Base-by-base conservation (phyloP, 2,329 filamentous ascomycete species). In the Aspergillus floridensis region DNA sequence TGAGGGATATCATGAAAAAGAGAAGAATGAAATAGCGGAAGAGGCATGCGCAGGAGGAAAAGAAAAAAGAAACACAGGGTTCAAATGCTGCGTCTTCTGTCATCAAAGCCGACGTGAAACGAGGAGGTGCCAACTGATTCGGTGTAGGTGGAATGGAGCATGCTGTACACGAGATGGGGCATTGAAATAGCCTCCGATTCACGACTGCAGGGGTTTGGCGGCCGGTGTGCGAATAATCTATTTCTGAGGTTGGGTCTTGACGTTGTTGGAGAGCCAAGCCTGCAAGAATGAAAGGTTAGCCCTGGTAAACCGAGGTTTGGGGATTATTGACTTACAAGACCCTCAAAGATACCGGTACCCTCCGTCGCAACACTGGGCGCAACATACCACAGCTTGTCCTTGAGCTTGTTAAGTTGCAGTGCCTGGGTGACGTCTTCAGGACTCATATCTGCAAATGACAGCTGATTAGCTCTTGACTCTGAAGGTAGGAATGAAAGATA, bases 311-410 rank as follows among this genome's bases (percentile, higher is more conserved):
- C 12, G 6, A 31, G 49, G 41, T 2, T 44, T 21, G 49, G 19
- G 41, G 24, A 44, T 24, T 26, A 31, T 44, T 46, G 48, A 76
- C 80, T 75, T 78, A 85, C 88, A 73, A 95, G 80, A 66, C 91
- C 91, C 77, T 93, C 90, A 66, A 92, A 84, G 60, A 95, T 82
- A 70, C 91, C 90, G 73, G 92, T 90, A 60, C 90, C 90, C 19
- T 88, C 89, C 31, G 89, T 93, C 56, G 91, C 91, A 73, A 90
- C 91, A 77, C 88, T 92, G 54, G 91, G 90, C 70, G 91, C 88
- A 62, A 93, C 90, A 74, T 89, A 92, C 90, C 89, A 93, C 73
- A 91, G 84, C 81, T 90, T 91, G 74, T 93, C 89, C 79, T 90
- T 92, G 67, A 93, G 82, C 73, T 90, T 88, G 67, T 82, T 85